Evolutionary conservation across 345 rosid species (phyloP), one percentile per base, ranked within the genome.

Genomic region (Laguncularia racemosa): DNA sequence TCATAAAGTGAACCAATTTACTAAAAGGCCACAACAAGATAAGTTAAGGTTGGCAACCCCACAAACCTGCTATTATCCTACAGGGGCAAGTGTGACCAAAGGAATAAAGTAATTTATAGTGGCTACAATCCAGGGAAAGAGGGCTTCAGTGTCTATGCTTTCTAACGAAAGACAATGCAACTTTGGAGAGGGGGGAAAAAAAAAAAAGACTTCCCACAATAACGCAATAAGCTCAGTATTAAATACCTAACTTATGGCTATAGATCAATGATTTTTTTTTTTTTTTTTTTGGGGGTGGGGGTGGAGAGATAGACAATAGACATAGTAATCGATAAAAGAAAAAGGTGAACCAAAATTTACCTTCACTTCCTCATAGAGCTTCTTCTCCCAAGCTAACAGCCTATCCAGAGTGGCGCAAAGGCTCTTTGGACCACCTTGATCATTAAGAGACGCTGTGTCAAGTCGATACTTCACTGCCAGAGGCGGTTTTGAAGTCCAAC

Each of bases 311-410:
- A 33, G 7, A 7, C 9, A 33, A 4, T 5, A 7, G 40, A 33
- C 10, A 7, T 6, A 9, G 40, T 33, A 33, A 33, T 6, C 7
- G 40, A 10, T 6, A 33, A 55, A 47, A 38, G 56, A 33, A 53
- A 19, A 48, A 19, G 23, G 13, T 57, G 13, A 44, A 49, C 6
- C 2, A 58, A 26, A 19, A 8, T 9, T 44, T 67, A 89, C 99
- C 96, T 93, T 93, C 53, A 93, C 89, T 74, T 93, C 99, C 50
- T 79, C 83, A 23, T 85, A 93, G 20, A 87, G 92, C 71, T 93
- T 93, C 78, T 87, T 87, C 79, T 89, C 99, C 99, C 99, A 89
- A 50, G 97, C 99, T 78, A 85, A 79, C 59, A 93, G 86, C 46
- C 92, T 83, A 53, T 93, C 99, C 57, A 90, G 56, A 48, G 92